Evolutionary conservation across 257 asterid species (phyloP).

Genomic region (Nicotiana undulata): DNA sequence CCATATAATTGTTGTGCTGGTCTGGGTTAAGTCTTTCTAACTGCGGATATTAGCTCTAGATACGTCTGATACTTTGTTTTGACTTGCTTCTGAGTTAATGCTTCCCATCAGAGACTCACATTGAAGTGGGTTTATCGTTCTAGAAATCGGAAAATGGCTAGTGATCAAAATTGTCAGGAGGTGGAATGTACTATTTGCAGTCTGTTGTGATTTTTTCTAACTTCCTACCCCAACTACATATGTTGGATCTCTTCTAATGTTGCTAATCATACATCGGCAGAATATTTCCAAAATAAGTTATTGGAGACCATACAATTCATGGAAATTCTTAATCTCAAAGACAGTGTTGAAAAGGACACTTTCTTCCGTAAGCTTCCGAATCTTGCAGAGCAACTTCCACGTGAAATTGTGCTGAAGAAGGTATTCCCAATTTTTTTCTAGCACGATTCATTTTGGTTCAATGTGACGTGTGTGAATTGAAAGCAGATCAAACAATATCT

Average conservation of each 20-base stretch:
- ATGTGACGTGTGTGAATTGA: not conserved
- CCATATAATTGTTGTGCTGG: not conserved
- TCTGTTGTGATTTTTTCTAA: not conserved
- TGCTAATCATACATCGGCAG: constrained; percentile 44
- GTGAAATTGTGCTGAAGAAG: constrained; percentile 93
- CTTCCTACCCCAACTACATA: not conserved
- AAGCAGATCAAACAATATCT: constrained; percentile 3
- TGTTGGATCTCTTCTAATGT: constrained; percentile 8
- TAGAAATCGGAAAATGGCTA: not conserved
- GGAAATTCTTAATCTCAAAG: constrained; percentile 96
- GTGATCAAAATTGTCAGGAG: not conserved
- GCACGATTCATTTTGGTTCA: constrained; percentile 10
- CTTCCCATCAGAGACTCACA: not conserved
- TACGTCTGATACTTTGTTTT: not conserved
- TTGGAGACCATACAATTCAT: constrained; percentile 96
- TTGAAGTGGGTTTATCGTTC: not conserved
- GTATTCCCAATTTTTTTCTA: constrained; percentile 21
- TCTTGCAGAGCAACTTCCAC: constrained; percentile 95
- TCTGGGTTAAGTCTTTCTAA: not conserved
- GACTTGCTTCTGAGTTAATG: not conserved
- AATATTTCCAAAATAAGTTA: constrained; percentile 93
- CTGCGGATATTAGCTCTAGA: not conserved
- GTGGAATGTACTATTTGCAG: not conserved
- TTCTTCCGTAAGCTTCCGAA: constrained; percentile 96
- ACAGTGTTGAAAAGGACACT: constrained; percentile 93